Evolutionary conservation across 2,329 filamentous ascomycete species (phyloP).

Genomic region (Penicillium vulpinum): DNA sequence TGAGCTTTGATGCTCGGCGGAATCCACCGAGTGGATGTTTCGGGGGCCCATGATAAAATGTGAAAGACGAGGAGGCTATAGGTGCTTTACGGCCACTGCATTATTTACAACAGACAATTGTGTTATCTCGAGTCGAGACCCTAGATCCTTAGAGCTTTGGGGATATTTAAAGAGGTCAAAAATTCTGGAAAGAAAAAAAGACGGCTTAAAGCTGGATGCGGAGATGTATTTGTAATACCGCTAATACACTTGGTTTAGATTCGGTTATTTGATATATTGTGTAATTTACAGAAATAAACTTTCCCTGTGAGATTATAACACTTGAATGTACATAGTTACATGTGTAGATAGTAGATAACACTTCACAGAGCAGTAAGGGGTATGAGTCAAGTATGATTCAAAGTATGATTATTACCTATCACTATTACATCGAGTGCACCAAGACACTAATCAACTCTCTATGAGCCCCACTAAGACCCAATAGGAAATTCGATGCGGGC

Average conservation of each 20-base stretch:
- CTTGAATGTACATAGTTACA: too few relatives aligned
- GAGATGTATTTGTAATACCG: conserved; percentile 8
- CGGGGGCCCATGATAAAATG: conserved; percentile 30
- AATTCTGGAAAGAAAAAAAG: conserved; percentile 1
- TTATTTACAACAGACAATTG: conserved; percentile 2
- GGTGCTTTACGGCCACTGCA: background rate
- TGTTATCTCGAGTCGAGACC: background rate
- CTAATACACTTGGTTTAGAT: background rate
- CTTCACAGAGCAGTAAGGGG: background rate
- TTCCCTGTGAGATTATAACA: background rate
- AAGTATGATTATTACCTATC: background rate
- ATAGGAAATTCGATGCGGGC: conserved; percentile 1
- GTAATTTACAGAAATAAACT: background rate
- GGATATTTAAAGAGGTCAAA: background rate
- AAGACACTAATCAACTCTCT: background rate
- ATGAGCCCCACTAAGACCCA: background rate
- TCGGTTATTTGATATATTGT: background rate
- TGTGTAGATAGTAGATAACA: background rate
- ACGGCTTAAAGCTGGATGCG: conserved; percentile 5
- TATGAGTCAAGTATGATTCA: background rate
- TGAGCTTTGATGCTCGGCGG: conserved; percentile 27
- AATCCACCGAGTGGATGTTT: conserved; percentile 30
- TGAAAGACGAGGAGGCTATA: conserved; percentile 2
- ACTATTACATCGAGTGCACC: background rate
- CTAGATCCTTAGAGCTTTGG: background rate